Conservation (phyloP, 192 early-diverging fungal genomes). For the Radiomyces spectabilis region DNA sequence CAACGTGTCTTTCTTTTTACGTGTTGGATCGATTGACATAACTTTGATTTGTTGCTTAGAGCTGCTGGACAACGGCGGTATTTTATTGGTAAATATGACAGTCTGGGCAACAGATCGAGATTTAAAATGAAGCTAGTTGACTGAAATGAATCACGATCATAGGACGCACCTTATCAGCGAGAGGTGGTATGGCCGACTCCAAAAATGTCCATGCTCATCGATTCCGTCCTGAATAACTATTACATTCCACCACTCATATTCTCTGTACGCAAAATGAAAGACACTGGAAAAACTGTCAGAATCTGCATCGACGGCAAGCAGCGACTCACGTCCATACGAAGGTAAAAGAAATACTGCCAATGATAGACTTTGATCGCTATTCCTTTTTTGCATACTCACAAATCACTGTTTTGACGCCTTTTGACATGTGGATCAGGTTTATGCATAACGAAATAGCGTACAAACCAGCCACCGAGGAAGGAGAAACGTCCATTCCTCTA, state of each 20-base stretch:
- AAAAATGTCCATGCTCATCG: not conserved
- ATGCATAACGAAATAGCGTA: conserved; percentile 7
- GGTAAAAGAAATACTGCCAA: not conserved
- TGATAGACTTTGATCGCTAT: not conserved
- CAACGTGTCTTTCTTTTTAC: too few relatives aligned
- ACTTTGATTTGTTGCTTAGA: too few relatives aligned
- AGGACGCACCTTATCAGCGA: conserved; percentile 8
- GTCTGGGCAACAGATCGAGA: too few relatives aligned
- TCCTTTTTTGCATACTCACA: too few relatives aligned
- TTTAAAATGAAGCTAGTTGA: too few relatives aligned
- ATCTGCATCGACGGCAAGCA: conserved; percentile 2
- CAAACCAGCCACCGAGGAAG: not conserved
- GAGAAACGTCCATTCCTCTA: too few relatives aligned
- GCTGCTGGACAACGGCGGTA: too few relatives aligned
- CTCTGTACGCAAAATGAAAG: not conserved
- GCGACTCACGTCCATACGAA: not conserved
- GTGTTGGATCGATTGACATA: too few relatives aligned
- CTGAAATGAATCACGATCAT: not conserved
- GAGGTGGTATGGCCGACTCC: not conserved
- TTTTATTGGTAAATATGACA: too few relatives aligned
- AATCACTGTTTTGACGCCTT: too few relatives aligned
- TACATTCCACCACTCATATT: conserved; percentile 1
- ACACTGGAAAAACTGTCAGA: not conserved
- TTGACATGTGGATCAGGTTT: too few relatives aligned
- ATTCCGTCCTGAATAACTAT: not conserved